A percentile compares a stretch with the other conserved stretches of the same genome.
Conservation (phyloP, 2,329 filamentous ascomycete species). For the Diplodia corticola region DNA sequence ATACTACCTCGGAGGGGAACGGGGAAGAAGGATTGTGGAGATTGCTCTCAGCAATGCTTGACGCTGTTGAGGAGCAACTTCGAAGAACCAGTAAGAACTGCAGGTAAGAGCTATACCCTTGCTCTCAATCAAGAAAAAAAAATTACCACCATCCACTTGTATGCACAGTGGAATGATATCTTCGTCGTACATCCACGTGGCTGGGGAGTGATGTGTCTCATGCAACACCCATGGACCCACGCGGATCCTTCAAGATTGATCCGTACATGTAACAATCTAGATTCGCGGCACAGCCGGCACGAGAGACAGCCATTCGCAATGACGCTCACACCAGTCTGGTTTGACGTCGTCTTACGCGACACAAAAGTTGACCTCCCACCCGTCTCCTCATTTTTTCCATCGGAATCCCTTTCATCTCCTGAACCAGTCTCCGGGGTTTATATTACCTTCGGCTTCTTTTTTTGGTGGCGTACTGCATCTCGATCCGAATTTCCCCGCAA, state of each 20-base stretch:
- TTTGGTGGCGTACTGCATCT: not conserved
- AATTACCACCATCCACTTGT: not conserved
- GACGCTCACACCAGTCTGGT: not conserved
- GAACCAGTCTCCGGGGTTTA: not conserved
- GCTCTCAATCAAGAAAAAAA: not conserved
- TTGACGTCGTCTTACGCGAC: not conserved
- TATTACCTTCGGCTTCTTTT: not conserved
- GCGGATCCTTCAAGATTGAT: not conserved
- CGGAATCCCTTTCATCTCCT: not conserved
- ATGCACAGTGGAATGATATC: not conserved
- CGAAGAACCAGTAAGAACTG: not conserved
- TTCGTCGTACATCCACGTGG: too few relatives aligned
- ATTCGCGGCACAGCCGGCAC: not conserved
- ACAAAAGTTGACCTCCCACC: not conserved
- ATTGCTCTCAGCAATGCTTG: constrained; percentile 26
- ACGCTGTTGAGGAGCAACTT: not conserved
- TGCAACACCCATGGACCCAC: not conserved
- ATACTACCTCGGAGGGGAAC: constrained; percentile 41
- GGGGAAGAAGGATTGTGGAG: constrained; percentile 39
- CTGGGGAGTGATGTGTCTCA: not conserved
- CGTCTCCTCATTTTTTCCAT: not conserved
- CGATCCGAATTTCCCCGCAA: not conserved
- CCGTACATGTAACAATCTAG: not conserved
- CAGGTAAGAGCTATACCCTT: constrained; percentile 4
- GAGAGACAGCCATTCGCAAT: not conserved